phyloP scores from a whole-genome alignment of 2,329 filamentous ascomycete species.

The Penicillium sp. region DNA sequence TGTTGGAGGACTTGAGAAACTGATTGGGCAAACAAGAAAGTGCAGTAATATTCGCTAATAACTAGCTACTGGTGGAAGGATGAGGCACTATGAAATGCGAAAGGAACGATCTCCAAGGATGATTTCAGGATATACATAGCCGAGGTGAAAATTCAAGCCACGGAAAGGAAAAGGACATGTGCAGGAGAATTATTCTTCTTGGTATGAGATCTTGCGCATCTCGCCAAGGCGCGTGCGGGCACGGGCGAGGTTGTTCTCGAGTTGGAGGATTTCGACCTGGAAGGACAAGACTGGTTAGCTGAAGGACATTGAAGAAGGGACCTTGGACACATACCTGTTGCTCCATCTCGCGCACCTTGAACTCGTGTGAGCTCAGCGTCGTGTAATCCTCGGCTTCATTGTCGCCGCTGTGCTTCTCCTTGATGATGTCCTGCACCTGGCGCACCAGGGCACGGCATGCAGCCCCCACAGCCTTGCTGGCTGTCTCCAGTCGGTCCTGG shows the following conservation, averaged over 20 bases:
- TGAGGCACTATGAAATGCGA: background rate
- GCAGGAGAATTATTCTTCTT: conserved; percentile 63
- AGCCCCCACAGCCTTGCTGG: conserved; percentile 86
- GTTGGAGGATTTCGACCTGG: conserved; percentile 93
- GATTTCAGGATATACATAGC: conserved; percentile 11
- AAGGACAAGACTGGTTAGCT: conserved; percentile 13
- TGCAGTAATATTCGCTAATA: background rate
- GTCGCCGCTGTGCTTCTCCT: conserved; percentile 77
- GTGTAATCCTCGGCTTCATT: conserved; percentile 80
- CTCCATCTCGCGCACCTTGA: conserved; percentile 99
- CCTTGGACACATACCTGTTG: conserved; percentile 71
- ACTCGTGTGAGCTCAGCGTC: conserved; percentile 87
- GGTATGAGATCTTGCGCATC: conserved; percentile 97
- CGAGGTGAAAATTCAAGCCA: background rate
- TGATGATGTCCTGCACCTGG: conserved; percentile 93
- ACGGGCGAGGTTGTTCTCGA: conserved; percentile 80
- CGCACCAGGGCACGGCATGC: conserved; percentile 85
- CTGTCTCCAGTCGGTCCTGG: conserved; percentile 86
- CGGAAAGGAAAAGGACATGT: background rate
- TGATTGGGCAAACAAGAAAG: background rate
- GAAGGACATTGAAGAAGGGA: conserved; percentile 2
- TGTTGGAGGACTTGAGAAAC: background rate
- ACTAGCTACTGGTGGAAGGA: background rate
- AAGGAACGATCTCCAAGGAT: background rate
- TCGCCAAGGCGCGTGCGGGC: conserved; percentile 85